Conservation (phyloP, 768 basidiomycete species). For the Cyclocybe aegerita region DNA sequence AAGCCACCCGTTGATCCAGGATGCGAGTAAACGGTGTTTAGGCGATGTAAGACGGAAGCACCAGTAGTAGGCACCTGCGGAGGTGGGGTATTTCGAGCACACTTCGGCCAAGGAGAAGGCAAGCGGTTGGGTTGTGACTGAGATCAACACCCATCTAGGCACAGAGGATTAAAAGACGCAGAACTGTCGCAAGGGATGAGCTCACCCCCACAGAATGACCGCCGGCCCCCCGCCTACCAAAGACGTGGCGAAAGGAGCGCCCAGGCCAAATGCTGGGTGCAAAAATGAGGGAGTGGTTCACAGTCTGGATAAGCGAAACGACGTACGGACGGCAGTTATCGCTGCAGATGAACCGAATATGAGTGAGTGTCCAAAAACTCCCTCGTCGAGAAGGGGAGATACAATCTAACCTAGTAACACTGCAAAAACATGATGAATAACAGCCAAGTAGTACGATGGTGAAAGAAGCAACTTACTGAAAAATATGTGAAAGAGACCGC, state of each 20-base stretch:
- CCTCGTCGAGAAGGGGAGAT: slow-evolving; percentile 2
- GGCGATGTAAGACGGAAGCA: slow-evolving; percentile 59
- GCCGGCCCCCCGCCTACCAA: slow-evolving; percentile 55
- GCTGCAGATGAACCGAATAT: slow-evolving; percentile 28
- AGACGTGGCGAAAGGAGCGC: slow-evolving; percentile 55
- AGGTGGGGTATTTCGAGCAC: slow-evolving; percentile 59
- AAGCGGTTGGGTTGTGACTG: slow-evolving; percentile 44
- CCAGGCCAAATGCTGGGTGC: slow-evolving; percentile 49
- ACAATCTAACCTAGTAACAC: slow-evolving; percentile 45
- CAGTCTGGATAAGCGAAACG: neutral
- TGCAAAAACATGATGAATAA: slow-evolving; percentile 15
- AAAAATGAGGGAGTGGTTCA: neutral
- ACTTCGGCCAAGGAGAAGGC: slow-evolving; percentile 59
- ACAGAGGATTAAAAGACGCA: neutral
- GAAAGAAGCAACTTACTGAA: slow-evolving; percentile 43
- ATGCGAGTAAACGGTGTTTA: slow-evolving; percentile 46
- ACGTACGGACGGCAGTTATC: slow-evolving; percentile 64
- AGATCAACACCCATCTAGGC: slow-evolving; percentile 51
- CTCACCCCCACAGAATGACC: slow-evolving; percentile 59
- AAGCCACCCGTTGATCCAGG: slow-evolving; percentile 72
- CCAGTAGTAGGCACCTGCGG: slow-evolving; percentile 68
- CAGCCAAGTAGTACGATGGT: neutral
- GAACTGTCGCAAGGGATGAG: neutral
- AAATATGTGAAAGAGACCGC: slow-evolving; percentile 50
- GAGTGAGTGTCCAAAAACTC: neutral